These are phyloP conservation scores for Cyclocybe cylindracea DNA, from an alignment of 768 basidiomycete species.

Conservation along the genomic window DNA sequence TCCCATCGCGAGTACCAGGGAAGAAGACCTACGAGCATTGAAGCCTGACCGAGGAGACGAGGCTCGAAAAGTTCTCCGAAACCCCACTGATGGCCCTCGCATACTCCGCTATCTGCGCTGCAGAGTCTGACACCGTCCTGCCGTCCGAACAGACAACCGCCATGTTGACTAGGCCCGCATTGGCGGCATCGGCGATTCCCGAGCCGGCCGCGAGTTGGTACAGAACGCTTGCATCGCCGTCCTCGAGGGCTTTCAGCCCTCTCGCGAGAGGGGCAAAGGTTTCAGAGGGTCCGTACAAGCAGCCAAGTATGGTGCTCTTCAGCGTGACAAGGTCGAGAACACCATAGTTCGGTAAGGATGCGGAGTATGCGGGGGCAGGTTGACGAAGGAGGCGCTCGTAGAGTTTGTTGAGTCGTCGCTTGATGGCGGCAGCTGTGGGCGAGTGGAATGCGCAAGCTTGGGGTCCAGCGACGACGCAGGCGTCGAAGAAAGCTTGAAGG, in stretches of 20 bases:
- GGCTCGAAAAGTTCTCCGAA: no score
- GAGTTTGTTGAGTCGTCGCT: conserved; percentile 7
- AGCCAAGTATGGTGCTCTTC: conserved; percentile 29
- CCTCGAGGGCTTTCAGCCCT: conserved; percentile 32
- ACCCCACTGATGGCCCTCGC: no score
- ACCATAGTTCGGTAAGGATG: conserved; percentile 24
- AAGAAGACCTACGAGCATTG: conserved; percentile 1
- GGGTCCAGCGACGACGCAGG: conserved; percentile 37
- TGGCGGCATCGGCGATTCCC: no score
- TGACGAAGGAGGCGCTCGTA: conserved; percentile 26
- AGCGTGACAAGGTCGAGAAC: conserved; percentile 35
- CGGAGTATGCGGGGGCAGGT: conserved; percentile 33
- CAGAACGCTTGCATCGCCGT: conserved; percentile 23
- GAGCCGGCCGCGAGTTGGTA: conserved; percentile 1
- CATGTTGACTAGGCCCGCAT: neutral
- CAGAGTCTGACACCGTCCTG: neutral
- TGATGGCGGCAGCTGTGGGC: conserved; percentile 18
- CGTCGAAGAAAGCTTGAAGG: conserved; percentile 32
- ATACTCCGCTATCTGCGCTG: neutral
- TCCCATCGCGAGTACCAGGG: neutral
- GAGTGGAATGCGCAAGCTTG: conserved; percentile 31
- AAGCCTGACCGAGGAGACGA: neutral
- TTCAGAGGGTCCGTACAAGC: conserved; percentile 34
- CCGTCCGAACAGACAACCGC: neutral
- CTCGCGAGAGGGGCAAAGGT: conserved; percentile 33